phyloP scores from a whole-genome alignment of 2,329 filamentous ascomycete genomes.

The Shiraia bambusicola region DNA sequence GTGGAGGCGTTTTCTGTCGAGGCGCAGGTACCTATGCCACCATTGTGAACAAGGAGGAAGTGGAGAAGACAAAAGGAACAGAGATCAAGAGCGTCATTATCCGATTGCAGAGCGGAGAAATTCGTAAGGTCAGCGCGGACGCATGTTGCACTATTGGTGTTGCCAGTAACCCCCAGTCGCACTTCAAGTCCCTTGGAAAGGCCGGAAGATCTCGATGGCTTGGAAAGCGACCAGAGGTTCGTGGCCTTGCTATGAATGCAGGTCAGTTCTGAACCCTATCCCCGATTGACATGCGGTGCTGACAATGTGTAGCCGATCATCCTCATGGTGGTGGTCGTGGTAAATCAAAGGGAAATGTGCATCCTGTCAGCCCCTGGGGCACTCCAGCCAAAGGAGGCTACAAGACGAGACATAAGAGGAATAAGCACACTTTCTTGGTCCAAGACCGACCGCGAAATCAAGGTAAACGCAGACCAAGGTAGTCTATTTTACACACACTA shows the following conservation, averaged over 20 bases:
- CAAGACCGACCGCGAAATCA: constrained; percentile 82
- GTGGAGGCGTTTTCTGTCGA: constrained; percentile 85
- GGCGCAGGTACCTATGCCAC: constrained; percentile 91
- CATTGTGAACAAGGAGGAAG: constrained; percentile 83
- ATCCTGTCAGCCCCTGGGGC: constrained; percentile 96
- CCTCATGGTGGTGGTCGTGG: constrained; percentile 98
- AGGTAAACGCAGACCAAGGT: constrained; percentile 68
- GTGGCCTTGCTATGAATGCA: constrained; percentile 98
- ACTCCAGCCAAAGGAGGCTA: constrained; percentile 83
- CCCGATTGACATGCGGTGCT: constrained; percentile 6
- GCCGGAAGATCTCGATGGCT: constrained; percentile 91
- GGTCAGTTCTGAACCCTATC: constrained; percentile 49
- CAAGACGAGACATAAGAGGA: constrained; percentile 88
- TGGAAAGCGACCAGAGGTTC: constrained; percentile 90
- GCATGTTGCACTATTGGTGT: constrained; percentile 94
- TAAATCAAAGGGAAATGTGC: constrained; percentile 97
- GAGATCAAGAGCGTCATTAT: constrained; percentile 79
- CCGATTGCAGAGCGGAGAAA: constrained; percentile 86
- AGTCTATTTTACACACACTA: constrained; percentile 22
- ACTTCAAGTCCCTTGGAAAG: constrained; percentile 90
- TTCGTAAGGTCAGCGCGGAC: constrained; percentile 84
- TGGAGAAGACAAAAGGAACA: constrained; percentile 59
- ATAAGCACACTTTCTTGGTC: constrained; percentile 90
- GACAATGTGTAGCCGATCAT: constrained; percentile 68
- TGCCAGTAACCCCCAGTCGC: constrained; percentile 88